Base-by-base conservation (phyloP, 495 filamentous ascomycete genomes). In the Trichoderma asperelloides region DNA sequence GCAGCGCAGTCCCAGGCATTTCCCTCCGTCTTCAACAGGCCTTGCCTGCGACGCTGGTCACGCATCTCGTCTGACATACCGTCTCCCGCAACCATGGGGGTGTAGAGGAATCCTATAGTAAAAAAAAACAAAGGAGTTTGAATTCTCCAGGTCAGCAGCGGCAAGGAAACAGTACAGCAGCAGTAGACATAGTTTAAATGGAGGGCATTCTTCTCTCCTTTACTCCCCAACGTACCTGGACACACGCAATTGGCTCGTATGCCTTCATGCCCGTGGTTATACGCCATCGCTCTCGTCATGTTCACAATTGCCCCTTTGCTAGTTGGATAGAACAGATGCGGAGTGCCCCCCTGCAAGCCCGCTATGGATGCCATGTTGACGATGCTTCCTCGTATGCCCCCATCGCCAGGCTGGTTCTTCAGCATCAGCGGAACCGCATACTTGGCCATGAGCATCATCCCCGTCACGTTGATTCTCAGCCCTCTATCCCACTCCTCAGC, bases 161-260 rank as follows among this genome's bases (percentile, higher is more conserved):
- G n/a, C n/a, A n/a, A n/a, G n/a, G n/a, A n/a, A n/a, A n/a, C n/a
- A n/a, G n/a, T n/a, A 6, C 30, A 37, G 33, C 33, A 7, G 33
- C 5, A 37, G 33, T 37, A 7, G 5, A 3, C 9, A 37, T 3
- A 0, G 9, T 7, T 37, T 8, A 7, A 0, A 37, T 3, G 30
- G 33, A 8, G 33, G 9, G 33, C 33, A 37, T 7, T 37, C n/a
- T 37, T 37, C 33, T 37, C 9, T 37, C 33, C 6, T 7, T 37
- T 8, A 7, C 33, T 37, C 9, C 9, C 33, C 33, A 37, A 37
- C 33, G 33, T 74, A 60, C 85, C 85, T 18, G 84, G 85, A 71
- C 82, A 85, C 5, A 87, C 84, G 63, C 84, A 86, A 63, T 87
- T 87, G 0, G 86, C 84, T 16, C 84, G 68, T 47, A 87, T 85